A percentile compares a stretch with the other conserved stretches of the same genome.
phyloP scores from a whole-genome alignment of 805 yeast species.

The Babjeviella inositovora region DNA sequence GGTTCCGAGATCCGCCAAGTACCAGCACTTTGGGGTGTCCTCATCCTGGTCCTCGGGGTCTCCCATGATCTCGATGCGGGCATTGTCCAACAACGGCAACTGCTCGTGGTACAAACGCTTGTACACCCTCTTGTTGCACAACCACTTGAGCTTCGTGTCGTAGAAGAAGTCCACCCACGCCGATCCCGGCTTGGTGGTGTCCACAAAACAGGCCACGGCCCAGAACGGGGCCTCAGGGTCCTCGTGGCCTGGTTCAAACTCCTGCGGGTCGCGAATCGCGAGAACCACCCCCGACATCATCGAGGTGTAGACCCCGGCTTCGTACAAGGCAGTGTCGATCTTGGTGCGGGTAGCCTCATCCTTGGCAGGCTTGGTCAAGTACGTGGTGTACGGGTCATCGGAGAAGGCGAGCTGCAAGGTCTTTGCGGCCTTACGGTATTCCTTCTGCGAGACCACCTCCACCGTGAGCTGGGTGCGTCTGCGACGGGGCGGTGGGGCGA shows the following conservation, averaged over 20 bases:
- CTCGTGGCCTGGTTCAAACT: conserved; percentile 19
- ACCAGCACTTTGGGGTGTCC: conserved; percentile 43
- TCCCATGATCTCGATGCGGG: conserved; percentile 24
- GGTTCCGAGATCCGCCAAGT: conserved; percentile 41
- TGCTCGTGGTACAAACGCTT: conserved; percentile 33
- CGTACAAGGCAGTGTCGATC: conserved; percentile 33
- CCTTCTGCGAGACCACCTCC: too few relatives aligned
- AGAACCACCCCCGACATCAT: conserved; percentile 32
- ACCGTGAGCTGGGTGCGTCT: too few relatives aligned
- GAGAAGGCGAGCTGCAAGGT: conserved; percentile 36
- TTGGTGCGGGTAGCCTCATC: conserved; percentile 16
- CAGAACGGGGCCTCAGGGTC: conserved; percentile 25
- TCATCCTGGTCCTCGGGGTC: conserved; percentile 15
- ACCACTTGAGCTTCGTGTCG: conserved; percentile 14
- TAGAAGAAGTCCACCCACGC: conserved; percentile 17
- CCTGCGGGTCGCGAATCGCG: conserved; percentile 30
- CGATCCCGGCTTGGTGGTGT: conserved; percentile 9
- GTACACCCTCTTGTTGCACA: conserved; percentile 23
- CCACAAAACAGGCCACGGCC: conserved; percentile 35
- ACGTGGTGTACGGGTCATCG: conserved; percentile 36
- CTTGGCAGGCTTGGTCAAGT: conserved; percentile 23
- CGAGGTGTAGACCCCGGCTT: conserved; percentile 33
- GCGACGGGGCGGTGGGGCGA: too few relatives aligned
- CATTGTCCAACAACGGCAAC: conserved; percentile 24
- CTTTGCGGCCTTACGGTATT: conserved; percentile 37